Conservation (phyloP, 1,139 yeast genomes). For the Arxiozyma slooffiae region DNA sequence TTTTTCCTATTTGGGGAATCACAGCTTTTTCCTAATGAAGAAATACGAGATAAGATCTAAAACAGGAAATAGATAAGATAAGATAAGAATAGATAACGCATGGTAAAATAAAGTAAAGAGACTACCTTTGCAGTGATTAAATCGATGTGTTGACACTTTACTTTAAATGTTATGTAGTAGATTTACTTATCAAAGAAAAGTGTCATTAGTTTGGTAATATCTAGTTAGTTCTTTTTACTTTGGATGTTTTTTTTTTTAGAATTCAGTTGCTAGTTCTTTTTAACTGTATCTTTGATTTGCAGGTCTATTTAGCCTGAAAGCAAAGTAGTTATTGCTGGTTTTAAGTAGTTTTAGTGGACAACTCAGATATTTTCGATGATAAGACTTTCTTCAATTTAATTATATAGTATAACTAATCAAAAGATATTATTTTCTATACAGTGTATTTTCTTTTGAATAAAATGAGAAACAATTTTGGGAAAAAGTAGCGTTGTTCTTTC, state of each 20-base stretch:
- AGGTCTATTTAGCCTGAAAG: no score
- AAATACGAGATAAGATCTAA: not conserved
- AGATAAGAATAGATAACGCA: not conserved
- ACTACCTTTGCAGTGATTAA: not conserved
- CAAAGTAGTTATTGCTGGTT: not conserved
- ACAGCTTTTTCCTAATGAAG: not conserved
- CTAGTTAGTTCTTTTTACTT: not conserved
- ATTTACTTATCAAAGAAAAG: no score
- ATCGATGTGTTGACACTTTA: not conserved
- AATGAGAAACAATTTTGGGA: not conserved
- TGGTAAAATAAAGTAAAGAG: no score
- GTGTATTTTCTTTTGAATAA: no score
- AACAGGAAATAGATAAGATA: not conserved
- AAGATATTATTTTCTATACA: no score
- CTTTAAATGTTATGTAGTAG: no score
- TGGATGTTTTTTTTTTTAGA: not conserved
- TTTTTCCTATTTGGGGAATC: not conserved
- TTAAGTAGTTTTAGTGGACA: not conserved
- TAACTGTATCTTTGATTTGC: not conserved
- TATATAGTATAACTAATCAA: no score
- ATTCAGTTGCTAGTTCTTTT: no score
- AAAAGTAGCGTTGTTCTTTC: no score
- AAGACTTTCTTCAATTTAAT: not conserved
- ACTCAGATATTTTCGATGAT: not conserved
- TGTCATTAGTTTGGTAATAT: no score